phyloP scores from a whole-genome alignment of 305 asterid genomes.

The Fraxinus dipetala region DNA sequence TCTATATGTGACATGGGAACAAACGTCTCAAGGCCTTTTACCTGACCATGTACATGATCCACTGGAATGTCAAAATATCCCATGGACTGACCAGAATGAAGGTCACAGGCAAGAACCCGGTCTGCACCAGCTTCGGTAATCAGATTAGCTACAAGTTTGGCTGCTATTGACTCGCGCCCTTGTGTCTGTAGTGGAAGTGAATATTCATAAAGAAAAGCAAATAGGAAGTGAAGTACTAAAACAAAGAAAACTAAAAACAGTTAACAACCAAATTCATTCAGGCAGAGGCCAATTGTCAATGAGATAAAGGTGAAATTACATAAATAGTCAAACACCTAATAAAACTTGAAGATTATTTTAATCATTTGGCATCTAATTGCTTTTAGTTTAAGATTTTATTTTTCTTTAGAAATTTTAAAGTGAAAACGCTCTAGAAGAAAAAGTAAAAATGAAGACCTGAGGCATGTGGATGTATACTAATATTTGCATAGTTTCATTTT shows the following conservation, averaged over 20 bases:
- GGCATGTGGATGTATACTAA: background rate
- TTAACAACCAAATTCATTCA: background rate
- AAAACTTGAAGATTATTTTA: background rate
- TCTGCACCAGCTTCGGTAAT: conserved; percentile 80
- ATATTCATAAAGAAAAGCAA: conserved; percentile 14
- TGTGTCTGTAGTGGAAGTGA: conserved; percentile 46
- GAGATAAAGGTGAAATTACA: background rate
- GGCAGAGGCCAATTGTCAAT: background rate
- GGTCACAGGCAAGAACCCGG: conserved; percentile 74
- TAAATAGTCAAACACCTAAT: background rate
- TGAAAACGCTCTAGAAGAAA: background rate
- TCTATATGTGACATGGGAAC: background rate
- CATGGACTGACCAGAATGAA: conserved; percentile 81
- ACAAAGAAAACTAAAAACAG: background rate
- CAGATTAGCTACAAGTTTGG: conserved; percentile 71
- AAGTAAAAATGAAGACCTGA: background rate
- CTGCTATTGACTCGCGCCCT: conserved; percentile 80
- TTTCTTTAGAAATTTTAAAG: background rate
- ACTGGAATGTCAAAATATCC: conserved; percentile 86
- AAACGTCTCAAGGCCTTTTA: conserved; percentile 19
- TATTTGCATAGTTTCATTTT: background rate
- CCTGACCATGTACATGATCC: conserved; percentile 81
- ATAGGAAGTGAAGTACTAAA: conserved; percentile 11
- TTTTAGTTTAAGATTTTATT: background rate
- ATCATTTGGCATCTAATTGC: background rate